Percentiles rank a stretch among this genome's conserved stretches.
Conservation (phyloP, 352 stramenopile genomes). For the Phytophthora constricta region DNA sequence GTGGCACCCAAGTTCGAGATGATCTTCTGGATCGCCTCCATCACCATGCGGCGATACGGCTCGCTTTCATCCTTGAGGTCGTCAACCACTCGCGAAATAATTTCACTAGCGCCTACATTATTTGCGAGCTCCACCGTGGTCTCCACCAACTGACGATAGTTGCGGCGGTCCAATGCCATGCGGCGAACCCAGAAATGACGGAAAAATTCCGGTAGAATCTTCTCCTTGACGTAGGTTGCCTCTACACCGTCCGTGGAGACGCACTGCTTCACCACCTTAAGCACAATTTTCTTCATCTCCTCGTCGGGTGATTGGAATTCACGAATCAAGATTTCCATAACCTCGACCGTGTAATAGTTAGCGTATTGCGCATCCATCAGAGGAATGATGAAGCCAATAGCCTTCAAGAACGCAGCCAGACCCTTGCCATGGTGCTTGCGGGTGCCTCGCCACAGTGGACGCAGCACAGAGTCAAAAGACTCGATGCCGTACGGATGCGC, state of each 20-base stretch:
- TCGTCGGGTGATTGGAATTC: constrained; percentile 99
- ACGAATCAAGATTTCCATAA: constrained; percentile 99
- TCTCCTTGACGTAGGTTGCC: constrained; percentile 96
- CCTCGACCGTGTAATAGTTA: constrained; percentile 98
- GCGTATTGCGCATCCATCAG: constrained; percentile 99
- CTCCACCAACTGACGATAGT: constrained; percentile 99
- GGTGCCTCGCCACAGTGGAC: constrained; percentile 98
- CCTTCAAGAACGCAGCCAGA: constrained; percentile 98
- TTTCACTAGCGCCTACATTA: constrained; percentile 99
- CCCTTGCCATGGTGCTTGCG: constrained; percentile 98
- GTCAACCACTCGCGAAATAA: constrained; percentile 97
- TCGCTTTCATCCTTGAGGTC: constrained; percentile 99
- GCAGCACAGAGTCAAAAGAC: constrained; percentile 98
- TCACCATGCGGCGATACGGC: constrained; percentile 99
- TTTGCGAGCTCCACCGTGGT: constrained; percentile 99
- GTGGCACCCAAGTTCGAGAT: constrained; percentile 96
- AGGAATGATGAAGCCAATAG: constrained; percentile 99
- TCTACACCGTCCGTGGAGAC: constrained; percentile 99
- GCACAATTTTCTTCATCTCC: constrained; percentile 99
- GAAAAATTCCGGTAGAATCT: constrained; percentile 99
- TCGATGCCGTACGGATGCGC: constrained; percentile 99
- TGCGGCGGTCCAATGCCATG: constrained; percentile 98
- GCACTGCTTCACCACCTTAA: constrained; percentile 98
- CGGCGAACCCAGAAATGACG: constrained; percentile 98
- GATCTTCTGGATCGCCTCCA: constrained; percentile 99